These are phyloP conservation scores for Claviceps digitariae DNA, from an alignment of 2,329 filamentous ascomycete species.

Conservation along the genomic window DNA sequence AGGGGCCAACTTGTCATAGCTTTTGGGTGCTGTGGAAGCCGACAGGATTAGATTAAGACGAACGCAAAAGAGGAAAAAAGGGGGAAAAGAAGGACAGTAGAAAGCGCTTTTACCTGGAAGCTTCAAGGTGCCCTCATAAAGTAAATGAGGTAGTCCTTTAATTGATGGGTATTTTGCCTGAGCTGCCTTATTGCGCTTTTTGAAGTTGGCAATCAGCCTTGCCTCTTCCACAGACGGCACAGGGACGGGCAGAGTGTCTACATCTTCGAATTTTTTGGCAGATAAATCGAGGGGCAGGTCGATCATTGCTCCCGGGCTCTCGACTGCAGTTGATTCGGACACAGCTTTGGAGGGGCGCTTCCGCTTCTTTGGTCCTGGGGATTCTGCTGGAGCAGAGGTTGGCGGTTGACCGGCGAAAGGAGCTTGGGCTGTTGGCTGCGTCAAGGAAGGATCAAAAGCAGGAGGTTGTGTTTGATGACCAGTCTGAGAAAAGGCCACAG, in stretches of 20 bases:
- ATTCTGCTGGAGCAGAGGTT: slow-evolving; percentile 11
- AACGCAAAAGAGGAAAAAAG: no score
- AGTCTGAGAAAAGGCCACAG: not conserved
- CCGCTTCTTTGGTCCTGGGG: slow-evolving; percentile 22
- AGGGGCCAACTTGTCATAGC: slow-evolving; percentile 30
- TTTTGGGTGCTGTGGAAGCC: slow-evolving; percentile 22
- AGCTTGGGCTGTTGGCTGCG: not conserved
- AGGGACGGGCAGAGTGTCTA: slow-evolving; percentile 19
- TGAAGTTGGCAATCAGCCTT: slow-evolving; percentile 23
- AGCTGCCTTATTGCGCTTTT: slow-evolving; percentile 22
- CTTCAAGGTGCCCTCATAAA: slow-evolving; percentile 25
- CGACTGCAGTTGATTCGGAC: not conserved
- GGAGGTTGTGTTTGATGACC: slow-evolving; percentile 8
- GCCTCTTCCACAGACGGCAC: slow-evolving; percentile 20
- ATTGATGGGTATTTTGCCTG: slow-evolving; percentile 26
- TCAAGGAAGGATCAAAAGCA: not conserved
- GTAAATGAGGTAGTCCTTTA: slow-evolving; percentile 24
- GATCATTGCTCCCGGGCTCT: slow-evolving; percentile 8
- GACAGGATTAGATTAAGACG: not conserved
- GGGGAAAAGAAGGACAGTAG: no score
- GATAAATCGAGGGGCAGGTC: slow-evolving; percentile 18
- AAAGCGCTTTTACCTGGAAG: slow-evolving; percentile 17
- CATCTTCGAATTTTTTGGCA: slow-evolving; percentile 21
- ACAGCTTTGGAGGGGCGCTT: slow-evolving; percentile 19
- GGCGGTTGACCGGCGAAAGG: not conserved